A percentile compares a stretch with the other conserved stretches of the same genome.
Evolutionary conservation across 192 early-diverging fungal species (phyloP).

Genomic region (Helicostylum pulchrum): DNA sequence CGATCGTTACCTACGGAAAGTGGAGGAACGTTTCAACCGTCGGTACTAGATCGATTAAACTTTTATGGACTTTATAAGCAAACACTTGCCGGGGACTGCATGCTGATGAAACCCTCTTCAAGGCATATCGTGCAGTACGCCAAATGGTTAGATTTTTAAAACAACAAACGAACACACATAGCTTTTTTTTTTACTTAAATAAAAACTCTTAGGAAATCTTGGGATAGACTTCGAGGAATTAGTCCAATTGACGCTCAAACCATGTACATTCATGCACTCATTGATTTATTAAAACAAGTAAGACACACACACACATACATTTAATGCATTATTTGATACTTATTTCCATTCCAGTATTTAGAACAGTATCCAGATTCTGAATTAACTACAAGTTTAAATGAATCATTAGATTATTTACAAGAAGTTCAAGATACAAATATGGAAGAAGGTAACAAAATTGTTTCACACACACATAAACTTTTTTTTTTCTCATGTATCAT

Average conservation of each 20-base stretch:
- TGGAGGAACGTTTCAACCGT: slow-evolving; percentile 15
- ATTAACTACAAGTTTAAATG: slow-evolving; percentile 3
- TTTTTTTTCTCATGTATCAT: not conserved
- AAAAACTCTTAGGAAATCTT: slow-evolving; percentile 30
- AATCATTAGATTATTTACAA: slow-evolving; percentile 16
- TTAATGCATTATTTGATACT: not conserved
- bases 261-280: slow-evolving; percentile 29
- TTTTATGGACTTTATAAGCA: slow-evolving; percentile 36
- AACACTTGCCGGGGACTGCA: slow-evolving; percentile 20
- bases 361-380: slow-evolving; percentile 6
- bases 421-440: not conserved
- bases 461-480: not conserved
- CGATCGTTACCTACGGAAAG: slow-evolving; percentile 10
- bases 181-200: not conserved
- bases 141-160: slow-evolving; percentile 30
- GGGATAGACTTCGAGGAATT: slow-evolving; percentile 22
- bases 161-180: not conserved
- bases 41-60: slow-evolving; percentile 25
- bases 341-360: not conserved
- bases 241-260: slow-evolving; percentile 24
- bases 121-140: slow-evolving; percentile 15
- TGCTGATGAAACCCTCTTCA: slow-evolving; percentile 18
- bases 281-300: slow-evolving; percentile 25
- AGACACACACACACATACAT: slow-evolving; percentile 6
- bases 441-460: slow-evolving; percentile 3